Conservation (phyloP, 2,329 filamentous ascomycete genomes). For the Myrmaecium sp. region DNA sequence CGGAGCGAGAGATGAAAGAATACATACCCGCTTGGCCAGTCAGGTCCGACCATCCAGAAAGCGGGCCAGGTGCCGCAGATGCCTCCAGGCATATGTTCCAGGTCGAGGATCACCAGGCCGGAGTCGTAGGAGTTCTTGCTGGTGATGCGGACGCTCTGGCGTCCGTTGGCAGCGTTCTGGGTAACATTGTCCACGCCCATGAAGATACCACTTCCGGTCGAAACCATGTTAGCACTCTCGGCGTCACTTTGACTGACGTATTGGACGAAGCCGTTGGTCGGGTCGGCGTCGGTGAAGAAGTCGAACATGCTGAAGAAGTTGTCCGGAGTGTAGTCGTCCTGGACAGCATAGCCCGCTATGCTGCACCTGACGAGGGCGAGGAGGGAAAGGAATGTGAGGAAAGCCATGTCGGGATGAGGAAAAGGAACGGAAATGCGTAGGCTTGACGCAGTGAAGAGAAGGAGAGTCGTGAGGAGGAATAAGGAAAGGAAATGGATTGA, state of each 20-base stretch:
- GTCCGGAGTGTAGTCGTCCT: constrained; percentile 8
- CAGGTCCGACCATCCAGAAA: constrained; percentile 22
- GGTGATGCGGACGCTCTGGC: constrained; percentile 30
- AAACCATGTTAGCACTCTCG: constrained; percentile 24
- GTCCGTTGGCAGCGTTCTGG: constrained; percentile 20
- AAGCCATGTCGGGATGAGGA: constrained; percentile 13
- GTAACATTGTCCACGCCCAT: constrained; percentile 28
- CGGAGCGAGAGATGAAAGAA: background rate
- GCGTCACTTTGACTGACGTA: constrained; percentile 24
- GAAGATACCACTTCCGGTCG: constrained; percentile 19
- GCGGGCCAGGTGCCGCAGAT: constrained; percentile 31
- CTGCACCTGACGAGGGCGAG: constrained; percentile 16
- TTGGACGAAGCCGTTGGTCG: constrained; percentile 26
- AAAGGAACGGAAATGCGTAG: constrained; percentile 4
- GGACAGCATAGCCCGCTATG: constrained; percentile 17
- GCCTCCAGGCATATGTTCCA: constrained; percentile 34
- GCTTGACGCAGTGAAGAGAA: constrained; percentile 5
- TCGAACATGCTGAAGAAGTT: constrained; percentile 21
- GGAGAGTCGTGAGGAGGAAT: constrained; percentile 10
- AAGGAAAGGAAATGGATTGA: background rate
- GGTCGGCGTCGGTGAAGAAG: constrained; percentile 22
- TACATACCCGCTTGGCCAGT: constrained; percentile 17
- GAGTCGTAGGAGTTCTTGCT: constrained; percentile 29
- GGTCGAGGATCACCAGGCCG: constrained; percentile 32
- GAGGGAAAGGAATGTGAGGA: constrained; percentile 17